Conservation (phyloP, 805 yeast genomes). For the Diddensiella santjacobensis region DNA sequence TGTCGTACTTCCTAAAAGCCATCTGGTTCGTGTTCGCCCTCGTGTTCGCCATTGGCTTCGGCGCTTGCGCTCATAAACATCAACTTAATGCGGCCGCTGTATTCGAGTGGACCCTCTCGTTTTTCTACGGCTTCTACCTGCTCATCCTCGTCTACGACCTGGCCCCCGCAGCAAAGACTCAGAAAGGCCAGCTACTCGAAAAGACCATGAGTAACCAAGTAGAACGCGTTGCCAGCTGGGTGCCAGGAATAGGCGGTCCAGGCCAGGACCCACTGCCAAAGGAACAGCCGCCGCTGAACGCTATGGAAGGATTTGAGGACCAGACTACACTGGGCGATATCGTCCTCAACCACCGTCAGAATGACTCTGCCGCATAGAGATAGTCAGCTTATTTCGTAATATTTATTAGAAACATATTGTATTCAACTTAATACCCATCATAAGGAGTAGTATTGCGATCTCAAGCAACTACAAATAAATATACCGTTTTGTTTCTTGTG, state of each 20-base stretch:
- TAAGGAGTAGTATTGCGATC: too few species aligned
- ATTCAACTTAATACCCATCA: too few species aligned
- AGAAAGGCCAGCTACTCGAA: constrained; percentile 26
- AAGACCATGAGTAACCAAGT: constrained; percentile 12
- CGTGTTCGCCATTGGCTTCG: constrained; percentile 66
- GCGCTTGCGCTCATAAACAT: constrained; percentile 36
- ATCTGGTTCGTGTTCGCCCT: constrained; percentile 67
- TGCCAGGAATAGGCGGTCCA: constrained; percentile 9
- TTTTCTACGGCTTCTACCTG: constrained; percentile 72
- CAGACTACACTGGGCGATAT: constrained; percentile 12
- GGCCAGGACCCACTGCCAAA: background rate
- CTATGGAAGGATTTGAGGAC: constrained; percentile 13
- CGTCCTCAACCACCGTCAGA: constrained; percentile 14
- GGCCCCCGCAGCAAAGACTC: constrained; percentile 52
- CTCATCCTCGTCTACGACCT: constrained; percentile 66
- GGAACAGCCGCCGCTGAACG: constrained; percentile 19
- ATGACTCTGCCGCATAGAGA: background rate
- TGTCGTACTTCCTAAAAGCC: constrained; percentile 48
- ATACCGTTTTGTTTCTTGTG: background rate
- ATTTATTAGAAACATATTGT: too few species aligned
- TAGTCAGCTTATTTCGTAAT: too few species aligned
- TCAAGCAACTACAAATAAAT: too few species aligned
- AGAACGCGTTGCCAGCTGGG: constrained; percentile 11
- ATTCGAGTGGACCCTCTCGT: constrained; percentile 86
- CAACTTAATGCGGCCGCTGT: constrained; percentile 50